A percentile compares a stretch with the other conserved stretches of the same genome.
These are phyloP conservation scores for Ceratobasidium papillatum DNA, from an alignment of 1,284 basidiomycete species.

Conservation along the genomic window DNA sequence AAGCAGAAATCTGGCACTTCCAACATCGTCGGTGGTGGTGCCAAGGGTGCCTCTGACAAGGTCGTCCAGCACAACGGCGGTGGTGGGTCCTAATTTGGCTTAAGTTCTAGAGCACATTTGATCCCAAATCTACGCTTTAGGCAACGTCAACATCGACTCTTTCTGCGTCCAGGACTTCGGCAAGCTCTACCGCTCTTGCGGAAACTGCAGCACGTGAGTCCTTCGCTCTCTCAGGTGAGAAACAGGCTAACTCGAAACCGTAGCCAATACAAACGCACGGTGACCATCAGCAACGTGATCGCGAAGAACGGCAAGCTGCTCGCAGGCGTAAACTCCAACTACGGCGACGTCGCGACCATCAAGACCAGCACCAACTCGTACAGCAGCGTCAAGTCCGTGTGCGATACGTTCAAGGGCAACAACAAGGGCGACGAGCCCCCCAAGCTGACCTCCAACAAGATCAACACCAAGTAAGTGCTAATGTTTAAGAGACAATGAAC, in stretches of 20 bases:
- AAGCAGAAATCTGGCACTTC: conserved; percentile 42
- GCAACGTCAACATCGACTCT: conserved; percentile 20
- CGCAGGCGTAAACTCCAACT: conserved; percentile 44
- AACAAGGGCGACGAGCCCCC: conserved; percentile 38
- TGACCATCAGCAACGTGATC: conserved; percentile 47
- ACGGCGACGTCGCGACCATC: conserved; percentile 42
- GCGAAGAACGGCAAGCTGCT: conserved; percentile 40
- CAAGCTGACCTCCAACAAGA: conserved; percentile 40
- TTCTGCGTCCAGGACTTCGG: conserved; percentile 3
- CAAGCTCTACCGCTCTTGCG: conserved; percentile 43
- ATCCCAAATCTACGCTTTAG: conserved; percentile 4
- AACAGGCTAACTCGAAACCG: not conserved
- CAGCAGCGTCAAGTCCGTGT: conserved; percentile 39
- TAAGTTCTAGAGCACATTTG: not conserved
- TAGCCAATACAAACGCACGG: conserved; percentile 46
- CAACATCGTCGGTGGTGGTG: conserved; percentile 42
- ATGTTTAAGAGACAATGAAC: not conserved
- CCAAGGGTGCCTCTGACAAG: conserved; percentile 41
- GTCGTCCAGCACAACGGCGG: conserved; percentile 43
- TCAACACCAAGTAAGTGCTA: conserved; percentile 31
- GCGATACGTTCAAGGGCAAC: conserved; percentile 41
- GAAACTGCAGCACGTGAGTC: conserved; percentile 42
- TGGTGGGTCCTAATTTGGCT: conserved; percentile 5
- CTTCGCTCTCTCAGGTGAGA: not conserved
- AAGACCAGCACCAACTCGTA: conserved; percentile 23